Evolutionary conservation across 2,329 filamentous ascomycete genomes (phyloP), one percentile per base, ranked within the genome.

Genomic region (Colletotrichum orchidophilum): DNA sequence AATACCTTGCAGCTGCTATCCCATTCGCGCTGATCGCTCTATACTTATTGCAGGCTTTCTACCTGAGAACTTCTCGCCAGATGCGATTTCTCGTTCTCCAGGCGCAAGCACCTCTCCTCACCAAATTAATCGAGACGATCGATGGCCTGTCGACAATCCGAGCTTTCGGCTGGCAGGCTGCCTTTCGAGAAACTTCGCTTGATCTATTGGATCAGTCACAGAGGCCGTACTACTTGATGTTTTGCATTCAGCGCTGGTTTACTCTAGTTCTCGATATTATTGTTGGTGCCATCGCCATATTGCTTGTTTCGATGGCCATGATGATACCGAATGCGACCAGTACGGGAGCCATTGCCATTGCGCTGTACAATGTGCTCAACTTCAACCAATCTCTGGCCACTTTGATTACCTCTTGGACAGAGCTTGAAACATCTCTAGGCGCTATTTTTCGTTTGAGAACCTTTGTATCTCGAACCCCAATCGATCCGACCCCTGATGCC

Each of bases 51-150:
- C 78, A 81, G 35, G 75, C 74, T 8, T 54, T 76, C 26, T 78
- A 77, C 27, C 80, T 91, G 1, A 82, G 84, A 6, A 90, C 88
- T 0, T 89, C 88, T 0, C 83, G 88, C 0, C 88, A 90, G 73
- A 78, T 91, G 3, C 85, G 87, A 46, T 82, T 87, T 13, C 76
- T 90, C 31, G 88, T 90, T 59, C 80, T 90, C 1, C 87, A 90
- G 73, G 83, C 87, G 0, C 85, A 85, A 58, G 82, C 87, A 0
- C 84, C 83, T 0, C 78, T 90, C 0, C 86, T 77, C 52, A 80
- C 79, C 0, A 79, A 75, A 54, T 81, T 85, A 21, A 66, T 85
- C 4, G 83, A 86, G 73, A 81, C 83, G 0, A 58, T 78, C 55
- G 73, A 78, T 59, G 75, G 78, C 3, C 52, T 79, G 7, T 70